Conservation (phyloP, 1,139 yeast genomes). For the Taiozyma sp. region DNA sequence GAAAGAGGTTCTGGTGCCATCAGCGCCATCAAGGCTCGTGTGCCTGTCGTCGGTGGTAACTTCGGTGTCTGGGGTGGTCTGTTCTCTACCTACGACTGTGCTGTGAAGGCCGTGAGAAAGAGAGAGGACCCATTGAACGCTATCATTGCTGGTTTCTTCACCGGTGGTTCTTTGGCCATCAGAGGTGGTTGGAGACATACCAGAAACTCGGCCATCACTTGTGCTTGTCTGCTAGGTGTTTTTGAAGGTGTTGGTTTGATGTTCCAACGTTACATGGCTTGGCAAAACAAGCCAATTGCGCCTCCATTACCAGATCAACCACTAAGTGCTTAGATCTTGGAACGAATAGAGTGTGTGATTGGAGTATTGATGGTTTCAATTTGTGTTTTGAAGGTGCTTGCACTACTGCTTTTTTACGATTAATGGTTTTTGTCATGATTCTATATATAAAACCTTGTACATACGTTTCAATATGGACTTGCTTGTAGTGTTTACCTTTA, state of each 20-base stretch:
- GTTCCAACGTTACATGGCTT: conserved; percentile 87
- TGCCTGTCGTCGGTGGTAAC: conserved; percentile 98
- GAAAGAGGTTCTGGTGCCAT: conserved; percentile 90
- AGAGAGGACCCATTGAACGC: conserved; percentile 99
- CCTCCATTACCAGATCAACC: conserved; percentile 68
- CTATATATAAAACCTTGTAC: neutral
- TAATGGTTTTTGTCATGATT: neutral
- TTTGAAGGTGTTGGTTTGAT: conserved; percentile 98
- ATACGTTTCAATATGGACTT: neutral
- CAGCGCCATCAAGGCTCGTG: conserved; percentile 90
- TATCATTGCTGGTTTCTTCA: conserved; percentile 95
- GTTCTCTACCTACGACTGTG: conserved; percentile 92
- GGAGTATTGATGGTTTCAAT: neutral
- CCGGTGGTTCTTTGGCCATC: conserved; percentile 96
- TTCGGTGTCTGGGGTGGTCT: conserved; percentile 99
- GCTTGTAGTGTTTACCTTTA: neutral
- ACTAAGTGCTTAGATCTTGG: conserved; percentile 7
- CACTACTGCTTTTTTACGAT: neutral
- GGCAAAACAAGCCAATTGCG: conserved; percentile 78
- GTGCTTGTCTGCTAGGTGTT: conserved; percentile 95
- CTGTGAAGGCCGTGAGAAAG: conserved; percentile 90
- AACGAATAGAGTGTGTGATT: neutral
- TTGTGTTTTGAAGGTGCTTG: neutral
- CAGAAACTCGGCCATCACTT: conserved; percentile 93
- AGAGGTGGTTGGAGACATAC: conserved; percentile 99